Base-by-base conservation (phyloP, 495 filamentous ascomycete genomes). In the Aspergillus heteromorphus region DNA sequence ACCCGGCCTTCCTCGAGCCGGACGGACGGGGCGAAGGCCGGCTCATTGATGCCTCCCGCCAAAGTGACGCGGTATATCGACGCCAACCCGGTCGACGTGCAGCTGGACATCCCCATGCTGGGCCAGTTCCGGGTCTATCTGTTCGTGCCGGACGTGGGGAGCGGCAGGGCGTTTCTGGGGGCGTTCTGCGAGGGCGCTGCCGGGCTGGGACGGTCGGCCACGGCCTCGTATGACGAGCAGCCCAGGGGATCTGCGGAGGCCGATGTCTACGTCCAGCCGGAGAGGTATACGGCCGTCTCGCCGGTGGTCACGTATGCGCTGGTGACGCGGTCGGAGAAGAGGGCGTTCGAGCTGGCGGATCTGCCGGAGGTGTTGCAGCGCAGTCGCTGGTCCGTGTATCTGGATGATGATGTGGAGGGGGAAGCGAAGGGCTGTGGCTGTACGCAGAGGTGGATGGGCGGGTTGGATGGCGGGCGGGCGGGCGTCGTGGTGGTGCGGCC, bases 51-150 rank as follows among this genome's bases (percentile, higher is more conserved):
- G 21, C 73, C 78, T 7, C 84, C 86, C 9, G 78, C 80, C 17
- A 83, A 79, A 62, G 85, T 84, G 7, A 85, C 82, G 0, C 72
- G 85, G 14, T 88, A 83, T 58, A 73, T 87, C 45, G 86, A 87
- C 58, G 79, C 83, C 5, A 89, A 88, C 54, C 84, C 85, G 1
- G 80, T 89, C 19, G 81, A 88, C 54, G 72, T 88, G 21, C 84
- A 89, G 60, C 78, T 87, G 4, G 85, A 88, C 59, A 84, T 88
- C n/a, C 84, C 86, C 1, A 72, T 85, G 56, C 64, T 87, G 5
- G 78, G 85, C 10, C 86, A 88, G 57, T 89, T 88, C 69, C 75
- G 83, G 18, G 73, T 88, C 19, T 87, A 83, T 64, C 75, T 88
- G 50, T 76, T 88, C 43, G 77, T 80, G 11, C 78, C 77, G 40